A percentile compares a stretch with the other conserved stretches of the same genome.
phyloP scores from a whole-genome alignment of 2,329 filamentous ascomycete species.

The Neonectria neomacrospora region DNA sequence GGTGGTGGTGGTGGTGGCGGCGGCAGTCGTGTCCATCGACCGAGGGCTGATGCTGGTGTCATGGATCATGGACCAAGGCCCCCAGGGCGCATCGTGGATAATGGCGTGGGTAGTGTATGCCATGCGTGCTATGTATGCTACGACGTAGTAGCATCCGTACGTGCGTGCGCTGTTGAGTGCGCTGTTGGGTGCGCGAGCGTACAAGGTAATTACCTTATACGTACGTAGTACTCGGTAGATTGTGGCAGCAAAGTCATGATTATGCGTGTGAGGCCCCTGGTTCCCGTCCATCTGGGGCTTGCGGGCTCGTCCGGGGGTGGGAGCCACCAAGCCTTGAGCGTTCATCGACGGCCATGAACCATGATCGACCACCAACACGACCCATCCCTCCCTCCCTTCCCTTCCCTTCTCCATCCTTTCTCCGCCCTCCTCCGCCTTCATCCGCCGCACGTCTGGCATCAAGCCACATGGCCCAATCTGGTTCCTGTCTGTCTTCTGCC shows the following conservation, averaged over 20 bases:
- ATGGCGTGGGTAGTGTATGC: constrained; percentile 10
- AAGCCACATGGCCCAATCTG: constrained; percentile 31
- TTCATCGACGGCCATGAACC: constrained; percentile 42
- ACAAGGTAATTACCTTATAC: constrained; percentile 19
- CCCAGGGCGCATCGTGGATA: constrained; percentile 16
- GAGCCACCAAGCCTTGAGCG: constrained; percentile 36
- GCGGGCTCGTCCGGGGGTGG: constrained; percentile 12
- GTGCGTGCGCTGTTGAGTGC: constrained; percentile 17
- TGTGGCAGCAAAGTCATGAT: constrained; percentile 13
- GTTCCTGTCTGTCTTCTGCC: constrained; percentile 15
- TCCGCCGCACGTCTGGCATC: constrained; percentile 19
- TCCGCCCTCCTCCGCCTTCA: constrained; percentile 7
- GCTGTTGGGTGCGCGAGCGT: constrained; percentile 12
- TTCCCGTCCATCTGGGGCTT: constrained; percentile 19
- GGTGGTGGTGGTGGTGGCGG: constrained; percentile 14
- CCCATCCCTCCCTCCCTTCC: constrained; percentile 14
- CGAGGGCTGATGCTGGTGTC: constrained; percentile 30
- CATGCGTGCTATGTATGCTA: constrained; percentile 3
- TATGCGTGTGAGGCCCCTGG: constrained; percentile 8
- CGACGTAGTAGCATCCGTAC: not conserved
- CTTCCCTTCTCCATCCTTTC: constrained; percentile 4
- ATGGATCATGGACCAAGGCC: constrained; percentile 34
- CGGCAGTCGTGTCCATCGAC: constrained; percentile 26
- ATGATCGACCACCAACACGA: constrained; percentile 37
- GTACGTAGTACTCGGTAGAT: constrained; percentile 12